Base-by-base conservation (phyloP, 1,284 basidiomycete genomes). In the Irpex rosettiformis region DNA sequence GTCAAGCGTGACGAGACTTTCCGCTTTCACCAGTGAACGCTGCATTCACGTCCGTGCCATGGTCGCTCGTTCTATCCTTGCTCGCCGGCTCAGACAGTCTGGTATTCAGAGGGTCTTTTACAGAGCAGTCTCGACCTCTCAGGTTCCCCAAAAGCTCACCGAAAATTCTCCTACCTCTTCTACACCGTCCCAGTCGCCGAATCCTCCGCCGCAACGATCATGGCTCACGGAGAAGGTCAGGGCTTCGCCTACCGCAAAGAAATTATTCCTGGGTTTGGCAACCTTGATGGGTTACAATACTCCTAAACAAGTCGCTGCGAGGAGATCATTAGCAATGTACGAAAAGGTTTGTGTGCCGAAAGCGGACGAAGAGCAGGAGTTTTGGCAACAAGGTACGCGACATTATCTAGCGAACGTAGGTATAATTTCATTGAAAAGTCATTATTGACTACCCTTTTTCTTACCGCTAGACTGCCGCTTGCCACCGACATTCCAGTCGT, bases 401-500 rank as follows among this genome's bases (percentile, higher is more conserved):
- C 24, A 18, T 37, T 37, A 37, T 37, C 24, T 21, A 45, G 21
- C 30, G 2, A 54, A 54, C 25, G 7, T 43, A 3, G 40, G n/a
- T 48, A 27, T 42, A 24, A 8, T 21, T 25, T 29, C 54, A 33
- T 28, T 60, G 59, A 10, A 10, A 40, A 42, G 54, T 40, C 4
- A 30, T 49, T 37, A 53, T 52, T 51, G 22, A 60, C 48, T 56
- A 25, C 33, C 10, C 45, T n/a, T 40, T 55, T 7, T 29, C 59
- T 42, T 27, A 37, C 40, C 5, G 6, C 5, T 11, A 95, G 96
- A 88, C 64, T 98, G 94, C 69, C 79, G 81, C 54, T 79, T 99
- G 11, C 96, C 96, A 2, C 88, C 90, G 5, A 98, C 96, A 0
- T 98, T 98, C 73, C 96, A 98, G 71, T 93, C 95, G 4, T 99